Evolutionary conservation across 257 asterid genomes (phyloP).

Genomic region (Lavandula angustifolia): DNA sequence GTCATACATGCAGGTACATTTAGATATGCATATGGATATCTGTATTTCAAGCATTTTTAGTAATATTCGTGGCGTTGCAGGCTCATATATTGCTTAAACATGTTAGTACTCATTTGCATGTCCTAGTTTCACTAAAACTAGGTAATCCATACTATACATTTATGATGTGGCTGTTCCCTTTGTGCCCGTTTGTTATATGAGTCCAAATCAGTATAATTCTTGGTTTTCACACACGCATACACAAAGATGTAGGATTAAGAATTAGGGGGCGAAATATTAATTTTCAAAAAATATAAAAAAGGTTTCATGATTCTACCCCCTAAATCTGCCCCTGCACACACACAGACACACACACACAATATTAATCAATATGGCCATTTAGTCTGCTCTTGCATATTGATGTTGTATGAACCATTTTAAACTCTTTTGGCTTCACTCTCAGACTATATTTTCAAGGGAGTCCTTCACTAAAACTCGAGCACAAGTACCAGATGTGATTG

Average conservation of each 20-base stretch:
- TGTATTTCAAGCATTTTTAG: conserved; percentile 6
- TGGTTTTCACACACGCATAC: too few species aligned
- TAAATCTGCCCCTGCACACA: too few species aligned
- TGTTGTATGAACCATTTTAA: conserved; percentile 4
- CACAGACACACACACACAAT: too few species aligned
- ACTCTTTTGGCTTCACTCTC: conserved; percentile 29
- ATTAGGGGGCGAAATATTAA: too few species aligned
- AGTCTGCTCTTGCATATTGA: neutral
- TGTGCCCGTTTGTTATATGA: neutral
- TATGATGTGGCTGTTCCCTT: neutral
- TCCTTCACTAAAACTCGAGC: conserved; percentile 80
- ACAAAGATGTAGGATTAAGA: too few species aligned
- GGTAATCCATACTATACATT: neutral
- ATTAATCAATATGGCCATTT: too few species aligned
- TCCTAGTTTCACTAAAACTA: neutral
- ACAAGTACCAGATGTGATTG: conserved; percentile 66
- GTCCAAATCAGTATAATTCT: neutral
- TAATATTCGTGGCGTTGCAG: neutral
- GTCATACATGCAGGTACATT: conserved; percentile 80
- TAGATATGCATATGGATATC: conserved; percentile 4
- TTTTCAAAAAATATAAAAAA: too few species aligned
- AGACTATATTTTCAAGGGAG: conserved; percentile 75
- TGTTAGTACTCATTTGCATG: conserved; percentile 6
- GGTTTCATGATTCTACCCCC: too few species aligned
- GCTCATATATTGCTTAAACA: neutral